phyloP scores from a whole-genome alignment of 2,329 filamentous ascomycete genomes.

The Diplodia seriata region DNA sequence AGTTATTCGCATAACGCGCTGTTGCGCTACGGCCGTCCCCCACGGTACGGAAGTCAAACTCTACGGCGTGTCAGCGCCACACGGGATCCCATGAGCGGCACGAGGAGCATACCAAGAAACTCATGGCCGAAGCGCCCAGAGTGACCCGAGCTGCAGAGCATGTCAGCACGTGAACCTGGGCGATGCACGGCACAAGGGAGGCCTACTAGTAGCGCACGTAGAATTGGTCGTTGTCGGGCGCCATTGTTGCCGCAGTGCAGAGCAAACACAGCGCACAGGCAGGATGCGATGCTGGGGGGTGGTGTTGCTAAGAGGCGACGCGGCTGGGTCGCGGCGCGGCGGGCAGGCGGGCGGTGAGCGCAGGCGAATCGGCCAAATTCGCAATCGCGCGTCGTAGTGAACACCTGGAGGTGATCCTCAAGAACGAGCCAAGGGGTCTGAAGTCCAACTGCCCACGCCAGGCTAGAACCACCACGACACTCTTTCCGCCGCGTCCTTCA shows the following conservation, averaged over 20 bases:
- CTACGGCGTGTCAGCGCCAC: conserved; percentile 55
- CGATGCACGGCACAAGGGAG: conserved; percentile 41
- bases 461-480: conserved; percentile 28
- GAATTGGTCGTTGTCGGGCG: conserved; percentile 79
- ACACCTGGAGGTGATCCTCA: conserved; percentile 33
- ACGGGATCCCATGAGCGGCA: conserved; percentile 33
- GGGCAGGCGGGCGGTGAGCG: conserved; percentile 31
- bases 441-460: conserved; percentile 27
- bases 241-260: conserved; percentile 55
- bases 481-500: conserved; percentile 21
- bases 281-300: conserved; percentile 22
- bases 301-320: conserved; percentile 30
- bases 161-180: conserved; percentile 45
- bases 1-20: conserved; percentile 98
- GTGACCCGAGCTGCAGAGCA: conserved; percentile 80
- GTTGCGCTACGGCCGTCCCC: conserved; percentile 93
- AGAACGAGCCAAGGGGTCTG: conserved; percentile 33
- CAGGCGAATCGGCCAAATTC: conserved; percentile 32
- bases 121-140: conserved; percentile 97
- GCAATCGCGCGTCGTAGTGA: conserved; percentile 27
- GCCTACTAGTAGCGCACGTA: conserved; percentile 97
- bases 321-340: conserved; percentile 26
- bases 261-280: conserved; percentile 38
- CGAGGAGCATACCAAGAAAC: conserved; percentile 74
- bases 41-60: conserved; percentile 94